Percentiles rank a stretch among this genome's conserved stretches.
These are phyloP conservation scores for Chionographis japonica DNA, from an alignment of 106 monocot genomes.

Conservation along the genomic window DNA sequence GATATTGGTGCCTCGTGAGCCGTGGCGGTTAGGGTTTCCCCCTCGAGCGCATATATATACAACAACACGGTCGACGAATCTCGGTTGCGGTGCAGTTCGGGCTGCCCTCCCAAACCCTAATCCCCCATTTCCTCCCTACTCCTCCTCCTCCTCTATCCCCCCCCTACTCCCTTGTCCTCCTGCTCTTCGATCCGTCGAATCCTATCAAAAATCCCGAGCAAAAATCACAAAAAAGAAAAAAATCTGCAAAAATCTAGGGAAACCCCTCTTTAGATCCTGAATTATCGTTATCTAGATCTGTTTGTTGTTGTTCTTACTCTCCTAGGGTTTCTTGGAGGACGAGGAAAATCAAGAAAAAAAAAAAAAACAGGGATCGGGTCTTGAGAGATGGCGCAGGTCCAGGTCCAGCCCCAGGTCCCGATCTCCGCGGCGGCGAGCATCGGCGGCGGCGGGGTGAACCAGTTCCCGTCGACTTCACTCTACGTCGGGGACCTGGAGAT, in stretches of 20 bases:
- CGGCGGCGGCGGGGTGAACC: background rate
- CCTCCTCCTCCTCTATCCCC: too few relatives aligned
- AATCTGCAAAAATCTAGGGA: background rate
- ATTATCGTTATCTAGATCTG: background rate
- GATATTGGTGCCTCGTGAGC: too few relatives aligned
- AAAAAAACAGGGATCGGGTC: background rate
- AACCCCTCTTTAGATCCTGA: background rate
- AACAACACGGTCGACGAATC: background rate
- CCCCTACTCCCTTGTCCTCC: too few relatives aligned
- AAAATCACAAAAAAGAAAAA: background rate
- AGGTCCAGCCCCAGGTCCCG: background rate
- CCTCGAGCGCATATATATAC: background rate
- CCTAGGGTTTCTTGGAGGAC: background rate
- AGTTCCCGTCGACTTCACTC: conserved; percentile 5
- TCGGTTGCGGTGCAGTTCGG: conserved; percentile 1
- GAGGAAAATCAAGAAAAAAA: background rate
- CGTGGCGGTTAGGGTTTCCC: too few relatives aligned
- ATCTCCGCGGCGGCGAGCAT: background rate
- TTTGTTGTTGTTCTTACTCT: background rate
- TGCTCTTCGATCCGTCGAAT: background rate
- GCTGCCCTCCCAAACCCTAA: conserved; percentile 1
- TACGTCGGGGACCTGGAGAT: conserved; percentile 19
- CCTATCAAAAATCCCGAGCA: background rate
- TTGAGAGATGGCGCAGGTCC: background rate
- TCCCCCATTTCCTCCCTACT: background rate